phyloP scores from a whole-genome alignment of 140 eudicot species.

The Stevia rebaudiana region DNA sequence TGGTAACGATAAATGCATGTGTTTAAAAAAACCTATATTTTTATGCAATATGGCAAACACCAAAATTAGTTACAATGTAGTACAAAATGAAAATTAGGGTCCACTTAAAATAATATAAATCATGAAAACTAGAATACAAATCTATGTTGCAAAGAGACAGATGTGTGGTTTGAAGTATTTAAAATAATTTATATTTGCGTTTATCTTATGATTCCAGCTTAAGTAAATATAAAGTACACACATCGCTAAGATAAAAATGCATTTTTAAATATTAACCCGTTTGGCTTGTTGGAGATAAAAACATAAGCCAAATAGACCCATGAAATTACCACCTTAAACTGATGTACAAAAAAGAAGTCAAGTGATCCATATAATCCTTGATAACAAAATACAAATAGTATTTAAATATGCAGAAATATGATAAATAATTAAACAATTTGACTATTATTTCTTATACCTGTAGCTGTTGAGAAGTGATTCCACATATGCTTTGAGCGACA shows the following conservation, averaged over 20 bases:
- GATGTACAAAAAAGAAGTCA: background rate
- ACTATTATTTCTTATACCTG: constrained; percentile 34
- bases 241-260: too few species aligned
- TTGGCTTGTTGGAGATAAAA: background rate
- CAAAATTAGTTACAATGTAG: background rate
- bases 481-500: constrained; percentile 63
- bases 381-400: background rate
- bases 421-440: background rate
- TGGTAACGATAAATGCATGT: constrained; percentile 73
- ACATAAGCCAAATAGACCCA: background rate
- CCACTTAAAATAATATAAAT: background rate
- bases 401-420: background rate
- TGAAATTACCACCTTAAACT: background rate
- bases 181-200: too few species aligned
- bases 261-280: background rate
- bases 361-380: background rate
- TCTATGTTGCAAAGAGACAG: background rate
- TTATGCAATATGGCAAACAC: background rate
- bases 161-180: background rate
- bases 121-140: background rate
- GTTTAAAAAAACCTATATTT: constrained; percentile 52
- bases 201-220: too few species aligned
- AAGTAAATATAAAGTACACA: too few species aligned
- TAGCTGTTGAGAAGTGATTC: constrained; percentile 60
- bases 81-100: constrained; percentile 1